phyloP scores from a whole-genome alignment of 257 asterid species.

The Solanum sejunctum region DNA sequence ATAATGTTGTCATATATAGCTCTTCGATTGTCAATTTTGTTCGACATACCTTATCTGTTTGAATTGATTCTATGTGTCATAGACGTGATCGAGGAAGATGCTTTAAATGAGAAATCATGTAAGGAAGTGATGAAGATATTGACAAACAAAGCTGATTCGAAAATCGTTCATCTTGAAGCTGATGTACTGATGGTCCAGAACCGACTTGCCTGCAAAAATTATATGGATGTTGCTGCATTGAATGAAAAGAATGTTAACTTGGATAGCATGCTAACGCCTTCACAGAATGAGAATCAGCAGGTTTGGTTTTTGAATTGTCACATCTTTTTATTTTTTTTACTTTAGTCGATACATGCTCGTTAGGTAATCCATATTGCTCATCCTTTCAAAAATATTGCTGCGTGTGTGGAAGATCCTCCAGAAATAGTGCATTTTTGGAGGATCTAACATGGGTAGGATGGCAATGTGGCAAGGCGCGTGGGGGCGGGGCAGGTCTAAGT shows the following conservation, averaged over 20 bases:
- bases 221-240: neutral
- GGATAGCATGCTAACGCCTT: neutral
- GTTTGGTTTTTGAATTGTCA: neutral
- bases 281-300: neutral
- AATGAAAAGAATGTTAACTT: neutral
- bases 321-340: neutral
- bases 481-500: no score
- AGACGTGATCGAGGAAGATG: conserved; percentile 7
- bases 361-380: neutral
- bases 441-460: neutral
- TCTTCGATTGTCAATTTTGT: neutral
- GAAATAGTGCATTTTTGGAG: neutral
- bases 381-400: neutral
- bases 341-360: neutral
- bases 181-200: neutral
- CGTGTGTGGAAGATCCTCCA: neutral
- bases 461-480: no score
- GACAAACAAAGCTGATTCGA: neutral
- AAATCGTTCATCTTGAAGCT: neutral
- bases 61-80: neutral
- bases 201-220: neutral
- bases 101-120: neutral
- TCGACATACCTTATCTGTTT: neutral
- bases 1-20: neutral
- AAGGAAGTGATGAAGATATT: neutral